These are phyloP conservation scores for Brettanomyces sp. DNA, from an alignment of 805 yeast species.

Conservation along the genomic window DNA sequence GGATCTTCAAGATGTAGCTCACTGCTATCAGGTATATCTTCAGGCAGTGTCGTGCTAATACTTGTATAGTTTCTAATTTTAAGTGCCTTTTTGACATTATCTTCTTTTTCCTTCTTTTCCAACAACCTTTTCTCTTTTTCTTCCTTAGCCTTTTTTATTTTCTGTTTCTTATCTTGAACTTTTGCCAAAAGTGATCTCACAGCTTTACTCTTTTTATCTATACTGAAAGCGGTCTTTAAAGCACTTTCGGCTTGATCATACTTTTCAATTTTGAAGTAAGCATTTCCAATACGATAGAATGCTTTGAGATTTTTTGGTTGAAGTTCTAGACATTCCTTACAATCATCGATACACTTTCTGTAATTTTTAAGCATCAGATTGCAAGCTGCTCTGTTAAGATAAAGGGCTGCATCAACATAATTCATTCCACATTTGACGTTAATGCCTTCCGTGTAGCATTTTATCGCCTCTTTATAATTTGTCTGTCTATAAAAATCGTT, in stretches of 20 bases:
- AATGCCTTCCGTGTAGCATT: slow-evolving; percentile 71
- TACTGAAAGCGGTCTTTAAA: slow-evolving; percentile 50
- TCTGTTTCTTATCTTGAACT: slow-evolving; percentile 24
- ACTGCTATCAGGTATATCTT: slow-evolving; percentile 46
- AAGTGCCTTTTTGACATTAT: slow-evolving; percentile 49
- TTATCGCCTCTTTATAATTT: slow-evolving; percentile 67
- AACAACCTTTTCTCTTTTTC: slow-evolving; percentile 20
- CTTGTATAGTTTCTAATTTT: slow-evolving; percentile 46
- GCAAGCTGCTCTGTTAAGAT: slow-evolving; percentile 83
- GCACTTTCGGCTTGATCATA: slow-evolving; percentile 66
- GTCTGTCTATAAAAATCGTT: slow-evolving; percentile 73
- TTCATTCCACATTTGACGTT: slow-evolving; percentile 55
- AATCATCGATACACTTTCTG: slow-evolving; percentile 79
- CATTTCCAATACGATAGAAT: slow-evolving; percentile 73
- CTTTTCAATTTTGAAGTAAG: slow-evolving; percentile 59
- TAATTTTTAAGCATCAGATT: slow-evolving; percentile 79
- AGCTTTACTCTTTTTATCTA: slow-evolving; percentile 53
- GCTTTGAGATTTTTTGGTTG: slow-evolving; percentile 78
- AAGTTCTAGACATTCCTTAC: slow-evolving; percentile 54
- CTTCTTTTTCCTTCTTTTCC: slow-evolving; percentile 28
- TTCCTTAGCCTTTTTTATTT: slow-evolving; percentile 18
- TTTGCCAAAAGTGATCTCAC: slow-evolving; percentile 36
- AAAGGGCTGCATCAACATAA: slow-evolving; percentile 52
- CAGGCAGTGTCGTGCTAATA: slow-evolving; percentile 42
- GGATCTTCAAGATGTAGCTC: slow-evolving; percentile 52